A percentile compares a stretch with the other conserved stretches of the same genome.
These are phyloP conservation scores for Trichosporon asahii DNA, from an alignment of 1,284 basidiomycete genomes.

Conservation along the genomic window DNA sequence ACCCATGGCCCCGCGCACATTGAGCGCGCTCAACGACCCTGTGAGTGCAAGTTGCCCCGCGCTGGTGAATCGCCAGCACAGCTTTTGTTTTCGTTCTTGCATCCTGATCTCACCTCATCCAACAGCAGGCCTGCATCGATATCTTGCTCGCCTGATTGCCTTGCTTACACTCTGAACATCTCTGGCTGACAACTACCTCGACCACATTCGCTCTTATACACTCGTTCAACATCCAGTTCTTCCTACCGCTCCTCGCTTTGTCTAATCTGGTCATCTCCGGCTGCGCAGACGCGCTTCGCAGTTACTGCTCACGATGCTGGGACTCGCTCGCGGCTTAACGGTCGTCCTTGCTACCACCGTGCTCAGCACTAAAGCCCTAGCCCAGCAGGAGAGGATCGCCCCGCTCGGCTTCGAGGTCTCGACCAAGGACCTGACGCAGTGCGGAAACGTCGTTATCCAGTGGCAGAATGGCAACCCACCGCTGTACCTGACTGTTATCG, in stretches of 20 bases:
- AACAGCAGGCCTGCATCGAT: background rate
- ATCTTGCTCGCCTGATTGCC: background rate
- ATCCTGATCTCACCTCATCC: background rate
- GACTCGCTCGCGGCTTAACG: background rate
- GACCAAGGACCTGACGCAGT: constrained; percentile 25
- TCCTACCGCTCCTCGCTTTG: background rate
- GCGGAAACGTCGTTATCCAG: constrained; percentile 28
- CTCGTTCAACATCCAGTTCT: no score
- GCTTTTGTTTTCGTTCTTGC: background rate
- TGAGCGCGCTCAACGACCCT: no score
- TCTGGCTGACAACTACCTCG: no score
- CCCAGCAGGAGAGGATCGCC: constrained; percentile 5
- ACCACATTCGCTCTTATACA: background rate
- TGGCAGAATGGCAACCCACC: constrained; percentile 38
- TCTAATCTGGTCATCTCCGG: background rate
- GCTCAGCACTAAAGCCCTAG: background rate
- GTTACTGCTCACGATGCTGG: background rate
- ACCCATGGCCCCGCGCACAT: background rate
- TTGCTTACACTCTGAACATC: background rate
- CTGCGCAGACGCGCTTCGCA: background rate
- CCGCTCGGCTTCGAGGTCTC: constrained; percentile 32
- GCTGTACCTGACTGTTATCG: constrained; percentile 36
- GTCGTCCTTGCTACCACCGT: background rate
- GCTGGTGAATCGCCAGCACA: background rate
- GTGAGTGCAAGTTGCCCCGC: no score